Evolutionary conservation across 2,329 filamentous ascomycete genomes (phyloP), one percentile per base, ranked within the genome.

Genomic region (Apiospora phragmitis): DNA sequence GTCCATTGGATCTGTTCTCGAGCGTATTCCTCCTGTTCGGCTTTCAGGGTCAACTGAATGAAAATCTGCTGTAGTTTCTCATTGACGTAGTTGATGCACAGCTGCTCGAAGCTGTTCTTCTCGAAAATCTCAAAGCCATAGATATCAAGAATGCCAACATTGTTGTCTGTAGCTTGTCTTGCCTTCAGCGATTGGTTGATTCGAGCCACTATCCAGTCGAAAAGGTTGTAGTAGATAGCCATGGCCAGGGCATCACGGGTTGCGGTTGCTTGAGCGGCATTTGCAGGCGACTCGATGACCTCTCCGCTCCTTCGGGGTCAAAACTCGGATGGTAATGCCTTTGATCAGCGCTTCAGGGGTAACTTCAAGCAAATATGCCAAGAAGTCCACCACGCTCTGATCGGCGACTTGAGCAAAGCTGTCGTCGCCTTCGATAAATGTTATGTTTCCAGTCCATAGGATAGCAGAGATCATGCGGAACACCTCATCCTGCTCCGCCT

Each of bases 81-180:
- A 82, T 99, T 99, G 79, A 98, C 97, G 79, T 98, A 99, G 85
- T 99, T 99, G 87, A 99, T 99, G 83, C 96, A 99, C 9, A 99
- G 89, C 83, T 99, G 96, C 81, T 99, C 96, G 78, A 99, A 99
- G 74, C 94, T 98, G 85, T 99, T 99, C 84, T 95, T 96, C 80
- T 99, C 96, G 76, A 99, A 99, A 75, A 99, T 99, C 80, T 99
- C 96, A 78, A 99, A 99, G 2, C 96, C 96, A 80, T 99, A 99
- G 75, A 99, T 99, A 87, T 99, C 96, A 75, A 99, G 87, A 79
- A 99, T 98, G 79, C 96, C 96, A 75, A 99, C 96, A 3, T 93
- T 93, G 80, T 98, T 96, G 55, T 90, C 85, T 4, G 95, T 89
- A 0, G 89, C 84, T 67, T 93, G 92, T 73, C 91, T 89, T 26